Percentiles rank a stretch among this genome's conserved stretches.
Evolutionary conservation across 176 grass and related monocot genomes (phyloP).

Genomic region (Ananas comosus): DNA sequence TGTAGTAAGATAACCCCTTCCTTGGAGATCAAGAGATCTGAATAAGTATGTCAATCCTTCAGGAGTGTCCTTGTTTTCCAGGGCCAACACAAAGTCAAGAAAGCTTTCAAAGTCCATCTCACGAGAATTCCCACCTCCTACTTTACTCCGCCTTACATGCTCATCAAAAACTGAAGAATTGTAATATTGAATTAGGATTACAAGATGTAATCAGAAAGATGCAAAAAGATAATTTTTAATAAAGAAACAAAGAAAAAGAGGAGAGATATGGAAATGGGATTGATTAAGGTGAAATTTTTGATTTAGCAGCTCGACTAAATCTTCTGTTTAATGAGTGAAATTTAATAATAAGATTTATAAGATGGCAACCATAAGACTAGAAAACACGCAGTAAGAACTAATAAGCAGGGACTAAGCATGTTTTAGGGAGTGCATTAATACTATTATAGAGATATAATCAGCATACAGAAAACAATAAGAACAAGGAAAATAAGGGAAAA

Average conservation of each 20-base stretch:
- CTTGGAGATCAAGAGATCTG: constrained; percentile 91
- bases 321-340: no score
- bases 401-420: no score
- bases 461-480: no score
- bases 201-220: not conserved
- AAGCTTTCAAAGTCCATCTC: constrained; percentile 99
- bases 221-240: not conserved
- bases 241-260: not conserved
- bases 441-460: no score
- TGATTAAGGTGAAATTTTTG: no score
- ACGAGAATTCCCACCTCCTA: constrained; percentile 71
- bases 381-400: no score
- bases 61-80: constrained; percentile 96
- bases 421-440: no score
- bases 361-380: no score
- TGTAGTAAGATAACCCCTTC: constrained; percentile 85
- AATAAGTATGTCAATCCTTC: constrained; percentile 97
- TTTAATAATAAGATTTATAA: no score
- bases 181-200: constrained; percentile 9
- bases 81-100: constrained; percentile 95
- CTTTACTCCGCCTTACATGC: constrained; percentile 84
- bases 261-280: not conserved
- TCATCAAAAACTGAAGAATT: constrained; percentile 84
- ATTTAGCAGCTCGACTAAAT: no score
- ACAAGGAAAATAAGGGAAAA: no score